Conservation (phyloP, 768 basidiomycete species). For the Kwoniella dejecticola region DNA sequence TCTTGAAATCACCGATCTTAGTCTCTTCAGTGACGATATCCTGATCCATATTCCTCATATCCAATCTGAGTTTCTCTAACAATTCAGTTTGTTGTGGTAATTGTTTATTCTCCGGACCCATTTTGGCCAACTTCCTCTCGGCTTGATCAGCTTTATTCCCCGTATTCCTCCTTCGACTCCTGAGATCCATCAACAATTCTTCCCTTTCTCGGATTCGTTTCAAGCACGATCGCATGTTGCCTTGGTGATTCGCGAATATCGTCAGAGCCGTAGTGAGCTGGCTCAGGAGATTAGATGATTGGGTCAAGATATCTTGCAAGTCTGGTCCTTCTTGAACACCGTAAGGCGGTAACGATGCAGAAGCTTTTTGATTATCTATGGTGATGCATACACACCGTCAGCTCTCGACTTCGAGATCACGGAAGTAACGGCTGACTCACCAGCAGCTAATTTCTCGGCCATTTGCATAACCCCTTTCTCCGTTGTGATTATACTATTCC, state of each 20-base stretch:
- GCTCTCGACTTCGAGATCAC: not conserved
- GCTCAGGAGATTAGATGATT: conserved; percentile 67
- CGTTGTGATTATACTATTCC: conserved; percentile 68
- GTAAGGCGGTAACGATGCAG: conserved; percentile 51
- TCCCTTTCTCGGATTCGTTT: conserved; percentile 82
- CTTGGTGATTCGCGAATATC: conserved; percentile 71
- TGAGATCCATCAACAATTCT: conserved; percentile 76
- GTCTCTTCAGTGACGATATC: conserved; percentile 84
- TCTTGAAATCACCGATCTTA: conserved; percentile 78
- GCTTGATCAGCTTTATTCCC: conserved; percentile 74
- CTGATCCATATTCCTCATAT: conserved; percentile 72
- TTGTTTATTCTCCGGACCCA: conserved; percentile 87
- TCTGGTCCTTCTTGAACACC: conserved; percentile 56
- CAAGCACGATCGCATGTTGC: conserved; percentile 69
- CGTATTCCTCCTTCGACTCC: conserved; percentile 68
- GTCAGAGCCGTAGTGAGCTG: conserved; percentile 70
- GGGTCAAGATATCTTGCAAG: conserved; percentile 66
- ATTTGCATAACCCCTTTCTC: conserved; percentile 73
- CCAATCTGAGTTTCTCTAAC: conserved; percentile 69
- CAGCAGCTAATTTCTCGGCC: conserved; percentile 41
- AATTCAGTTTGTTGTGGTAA: conserved; percentile 70
- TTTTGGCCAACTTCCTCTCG: conserved; percentile 85
- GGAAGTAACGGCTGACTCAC: conserved; percentile 12
- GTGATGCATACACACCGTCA: not conserved
- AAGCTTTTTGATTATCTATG: conserved; percentile 48